Conservation (phyloP, 768 basidiomycete genomes). For the Boletus reticuloceps region DNA sequence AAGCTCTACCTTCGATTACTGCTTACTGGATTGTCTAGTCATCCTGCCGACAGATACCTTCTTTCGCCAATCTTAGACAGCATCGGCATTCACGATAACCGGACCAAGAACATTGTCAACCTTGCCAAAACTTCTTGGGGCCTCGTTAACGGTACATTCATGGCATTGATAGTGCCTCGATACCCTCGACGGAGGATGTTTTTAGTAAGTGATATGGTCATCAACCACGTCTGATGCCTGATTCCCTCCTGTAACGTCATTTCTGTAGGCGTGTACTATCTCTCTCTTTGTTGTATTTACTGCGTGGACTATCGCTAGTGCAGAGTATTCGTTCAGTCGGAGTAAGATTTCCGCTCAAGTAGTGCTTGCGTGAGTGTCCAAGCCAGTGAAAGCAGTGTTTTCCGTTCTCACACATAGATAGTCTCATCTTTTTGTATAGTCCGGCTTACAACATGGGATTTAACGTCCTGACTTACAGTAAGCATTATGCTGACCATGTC, state of each 20-base stretch:
- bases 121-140: background rate
- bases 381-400: background rate
- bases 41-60: background rate
- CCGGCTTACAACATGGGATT: background rate
- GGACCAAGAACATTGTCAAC: constrained; percentile 12
- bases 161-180: constrained; percentile 1
- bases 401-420: background rate
- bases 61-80: constrained; percentile 7
- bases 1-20: background rate
- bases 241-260: background rate
- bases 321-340: background rate
- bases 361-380: background rate
- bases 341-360: background rate
- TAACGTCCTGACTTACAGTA: background rate
- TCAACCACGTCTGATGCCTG: background rate
- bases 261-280: constrained; percentile 3
- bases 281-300: constrained; percentile 6
- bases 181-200: constrained; percentile 2
- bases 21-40: background rate
- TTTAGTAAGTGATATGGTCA: background rate
- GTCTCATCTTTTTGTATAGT: background rate
- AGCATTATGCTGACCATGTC: background rate
- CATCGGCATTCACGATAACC: constrained; percentile 9
- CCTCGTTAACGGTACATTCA: background rate
- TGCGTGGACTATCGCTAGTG: constrained; percentile 5